Percentiles rank a stretch among this genome's conserved stretches.
These are phyloP conservation scores for Globisporangium polare DNA, from an alignment of 352 stramenopile species.

Conservation along the genomic window DNA sequence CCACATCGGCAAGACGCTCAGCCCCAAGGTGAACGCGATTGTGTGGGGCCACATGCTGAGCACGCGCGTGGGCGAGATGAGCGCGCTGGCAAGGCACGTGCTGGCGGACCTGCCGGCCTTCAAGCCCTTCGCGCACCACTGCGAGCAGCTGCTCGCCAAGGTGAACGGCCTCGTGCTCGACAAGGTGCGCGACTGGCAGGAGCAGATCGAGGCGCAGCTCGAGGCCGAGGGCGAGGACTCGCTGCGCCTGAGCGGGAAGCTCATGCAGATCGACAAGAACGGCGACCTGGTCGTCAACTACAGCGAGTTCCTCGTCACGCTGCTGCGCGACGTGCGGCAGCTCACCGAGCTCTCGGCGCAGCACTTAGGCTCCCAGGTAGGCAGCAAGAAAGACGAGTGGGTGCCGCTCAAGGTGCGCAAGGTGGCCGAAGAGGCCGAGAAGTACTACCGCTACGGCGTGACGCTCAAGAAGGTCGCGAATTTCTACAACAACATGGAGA, in stretches of 20 bases:
- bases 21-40: conserved; percentile 77
- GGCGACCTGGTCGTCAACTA: conserved; percentile 92
- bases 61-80: conserved; percentile 55
- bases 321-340: conserved; percentile 91
- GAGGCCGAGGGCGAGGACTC: conserved; percentile 55
- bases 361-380: conserved; percentile 19
- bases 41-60: conserved; percentile 79
- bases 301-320: conserved; percentile 90
- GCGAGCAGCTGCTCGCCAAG: conserved; percentile 47
- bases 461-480: conserved; percentile 95
- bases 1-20: conserved; percentile 82
- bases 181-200: conserved; percentile 85
- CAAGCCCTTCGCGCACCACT: conserved; percentile 41
- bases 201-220: conserved; percentile 65
- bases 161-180: conserved; percentile 67
- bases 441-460: conserved; percentile 93
- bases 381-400: conserved; percentile 38
- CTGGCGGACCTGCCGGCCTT: conserved; percentile 68
- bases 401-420: conserved; percentile 63
- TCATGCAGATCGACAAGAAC: conserved; percentile 91
- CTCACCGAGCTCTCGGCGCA: conserved; percentile 85
- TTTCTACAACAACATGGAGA: conserved; percentile 96
- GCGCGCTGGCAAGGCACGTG: conserved; percentile 40
- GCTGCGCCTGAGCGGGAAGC: conserved; percentile 71
- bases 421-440: conserved; percentile 85